Conservation (phyloP, 805 yeast genomes). For the Metschnikowia peoriensis region DNA sequence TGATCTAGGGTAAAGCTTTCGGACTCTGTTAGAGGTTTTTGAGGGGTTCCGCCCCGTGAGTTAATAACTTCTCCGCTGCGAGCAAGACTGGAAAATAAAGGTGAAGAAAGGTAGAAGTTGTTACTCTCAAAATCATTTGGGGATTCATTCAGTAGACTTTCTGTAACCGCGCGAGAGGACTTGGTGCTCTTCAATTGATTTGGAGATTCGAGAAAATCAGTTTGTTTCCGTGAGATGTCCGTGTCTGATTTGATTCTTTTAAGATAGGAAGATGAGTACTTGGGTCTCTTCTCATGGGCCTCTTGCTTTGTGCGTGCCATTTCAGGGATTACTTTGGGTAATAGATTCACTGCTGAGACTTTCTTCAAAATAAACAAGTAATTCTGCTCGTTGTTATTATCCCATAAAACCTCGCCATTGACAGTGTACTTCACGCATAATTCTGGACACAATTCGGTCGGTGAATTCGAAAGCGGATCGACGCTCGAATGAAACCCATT, state of each 20-base stretch:
- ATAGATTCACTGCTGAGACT: neutral
- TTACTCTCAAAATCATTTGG: slow-evolving; percentile 31
- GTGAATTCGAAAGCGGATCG: slow-evolving; percentile 10
- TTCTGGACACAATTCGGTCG: slow-evolving; percentile 24
- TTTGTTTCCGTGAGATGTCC: neutral
- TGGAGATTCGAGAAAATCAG: neutral
- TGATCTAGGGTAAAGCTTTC: neutral
- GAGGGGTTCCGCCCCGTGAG: neutral
- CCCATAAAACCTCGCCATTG: slow-evolving; percentile 64
- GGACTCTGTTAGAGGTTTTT: neutral
- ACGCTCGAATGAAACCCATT: slow-evolving; percentile 4
- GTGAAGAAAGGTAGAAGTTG: slow-evolving; percentile 37
- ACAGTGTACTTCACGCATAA: slow-evolving; percentile 60
- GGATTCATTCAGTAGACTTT: neutral
- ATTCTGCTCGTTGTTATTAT: slow-evolving; percentile 62
- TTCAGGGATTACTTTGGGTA: slow-evolving; percentile 5
- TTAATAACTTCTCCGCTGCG: neutral
- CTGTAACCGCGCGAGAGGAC: neutral
- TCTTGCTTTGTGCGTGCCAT: slow-evolving; percentile 15
- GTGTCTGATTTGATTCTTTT: slow-evolving; percentile 32
- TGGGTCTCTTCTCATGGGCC: slow-evolving; percentile 26
- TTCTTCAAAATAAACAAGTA: slow-evolving; percentile 44
- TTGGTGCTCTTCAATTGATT: neutral
- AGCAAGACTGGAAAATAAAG: slow-evolving; percentile 20
- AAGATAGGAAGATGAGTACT: slow-evolving; percentile 38